phyloP scores from a whole-genome alignment of 495 filamentous ascomycete genomes.

The Antarctomyces pellizariae region DNA sequence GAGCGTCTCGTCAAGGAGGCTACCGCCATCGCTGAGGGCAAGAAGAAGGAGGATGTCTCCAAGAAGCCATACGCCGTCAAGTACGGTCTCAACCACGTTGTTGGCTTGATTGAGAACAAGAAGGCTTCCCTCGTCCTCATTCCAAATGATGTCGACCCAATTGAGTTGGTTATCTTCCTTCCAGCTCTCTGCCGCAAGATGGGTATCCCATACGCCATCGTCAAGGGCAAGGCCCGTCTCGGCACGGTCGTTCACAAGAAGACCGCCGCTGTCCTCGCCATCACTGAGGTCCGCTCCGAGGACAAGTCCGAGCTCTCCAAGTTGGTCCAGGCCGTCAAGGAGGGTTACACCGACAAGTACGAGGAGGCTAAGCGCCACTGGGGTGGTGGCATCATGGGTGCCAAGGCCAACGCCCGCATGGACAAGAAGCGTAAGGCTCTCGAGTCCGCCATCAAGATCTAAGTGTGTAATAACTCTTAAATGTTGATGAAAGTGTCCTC shows the following conservation, averaged over 20 bases:
- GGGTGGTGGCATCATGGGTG: constrained; percentile 99
- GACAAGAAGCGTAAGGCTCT: constrained; percentile 95
- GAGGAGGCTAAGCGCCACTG: constrained; percentile 83
- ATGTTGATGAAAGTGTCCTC: background rate
- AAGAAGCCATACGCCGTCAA: constrained; percentile 99
- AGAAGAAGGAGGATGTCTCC: constrained; percentile 99
- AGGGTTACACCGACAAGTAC: constrained; percentile 89
- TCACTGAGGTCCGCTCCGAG: constrained; percentile 90
- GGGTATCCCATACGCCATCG: constrained; percentile 96
- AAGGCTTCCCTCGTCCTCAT: constrained; percentile 96
- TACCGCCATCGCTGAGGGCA: constrained; percentile 84
- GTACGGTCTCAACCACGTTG: constrained; percentile 99
- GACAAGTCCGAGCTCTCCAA: constrained; percentile 96
- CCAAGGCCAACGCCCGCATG: constrained; percentile 78
- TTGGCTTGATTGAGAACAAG: constrained; percentile 99
- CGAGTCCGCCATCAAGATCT: constrained; percentile 89
- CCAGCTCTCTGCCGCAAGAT: constrained; percentile 99
- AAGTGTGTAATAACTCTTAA: too few relatives aligned
- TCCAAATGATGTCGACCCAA: constrained; percentile 98
- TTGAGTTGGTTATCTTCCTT: constrained; percentile 97
- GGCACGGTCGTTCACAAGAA: constrained; percentile 99
- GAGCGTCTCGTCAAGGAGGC: constrained; percentile 96
- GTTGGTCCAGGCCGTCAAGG: constrained; percentile 90
- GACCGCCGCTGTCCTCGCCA: constrained; percentile 88
- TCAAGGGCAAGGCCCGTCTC: constrained; percentile 98